phyloP scores from a whole-genome alignment of 257 asterid species.

The Jasminum sambac region DNA sequence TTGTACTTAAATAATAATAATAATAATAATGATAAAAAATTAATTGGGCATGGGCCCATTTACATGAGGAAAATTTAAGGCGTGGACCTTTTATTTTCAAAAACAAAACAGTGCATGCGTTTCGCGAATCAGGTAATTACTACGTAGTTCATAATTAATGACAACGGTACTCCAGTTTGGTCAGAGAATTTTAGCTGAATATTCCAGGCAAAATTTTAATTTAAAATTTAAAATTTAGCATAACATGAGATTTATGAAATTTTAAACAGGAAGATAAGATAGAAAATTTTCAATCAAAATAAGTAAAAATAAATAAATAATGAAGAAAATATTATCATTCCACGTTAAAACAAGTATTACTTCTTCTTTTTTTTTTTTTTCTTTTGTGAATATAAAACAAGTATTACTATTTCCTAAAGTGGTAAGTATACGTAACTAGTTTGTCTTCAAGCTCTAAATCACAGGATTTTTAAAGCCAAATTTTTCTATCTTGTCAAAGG shows the following conservation, averaged over 20 bases:
- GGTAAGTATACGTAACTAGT: neutral
- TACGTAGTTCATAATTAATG: neutral
- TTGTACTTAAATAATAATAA: too few relatives aligned
- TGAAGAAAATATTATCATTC: neutral
- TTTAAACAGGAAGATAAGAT: neutral
- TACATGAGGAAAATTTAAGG: neutral
- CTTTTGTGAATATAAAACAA: too few relatives aligned
- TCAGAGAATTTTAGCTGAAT: conserved; percentile 3
- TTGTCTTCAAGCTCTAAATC: neutral
- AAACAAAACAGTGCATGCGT: neutral
- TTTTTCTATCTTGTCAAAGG: too few relatives aligned
- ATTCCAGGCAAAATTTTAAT: neutral
- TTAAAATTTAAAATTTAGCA: neutral
- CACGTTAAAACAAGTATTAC: too few relatives aligned
- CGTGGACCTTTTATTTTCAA: neutral
- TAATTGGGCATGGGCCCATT: neutral
- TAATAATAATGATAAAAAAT: too few relatives aligned
- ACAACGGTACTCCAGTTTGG: neutral
- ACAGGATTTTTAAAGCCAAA: neutral
- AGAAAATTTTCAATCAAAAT: neutral
- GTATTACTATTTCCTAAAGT: too few relatives aligned
- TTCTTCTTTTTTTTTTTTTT: too few relatives aligned
- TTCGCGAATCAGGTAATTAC: conserved; percentile 1
- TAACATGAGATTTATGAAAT: neutral
- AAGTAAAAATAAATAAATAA: neutral